Conservation (phyloP, 805 yeast species). For the Saturnispora sekii region DNA sequence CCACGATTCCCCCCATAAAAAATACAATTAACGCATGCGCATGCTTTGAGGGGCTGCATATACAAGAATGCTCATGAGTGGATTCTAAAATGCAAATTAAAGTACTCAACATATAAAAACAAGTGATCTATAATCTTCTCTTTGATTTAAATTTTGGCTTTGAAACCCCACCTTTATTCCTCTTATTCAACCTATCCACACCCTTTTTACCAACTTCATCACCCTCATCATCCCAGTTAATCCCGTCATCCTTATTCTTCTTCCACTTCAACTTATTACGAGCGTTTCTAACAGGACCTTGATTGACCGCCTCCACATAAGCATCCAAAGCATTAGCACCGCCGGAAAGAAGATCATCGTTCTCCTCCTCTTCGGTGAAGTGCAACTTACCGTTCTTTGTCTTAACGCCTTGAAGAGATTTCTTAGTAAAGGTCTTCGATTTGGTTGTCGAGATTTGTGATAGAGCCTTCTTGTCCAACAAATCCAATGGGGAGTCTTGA, state of each 20-base stretch:
- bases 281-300: slow-evolving; percentile 92
- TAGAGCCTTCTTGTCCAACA: slow-evolving; percentile 74
- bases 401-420: slow-evolving; percentile 33
- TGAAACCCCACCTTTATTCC: slow-evolving; percentile 20
- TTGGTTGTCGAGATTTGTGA: slow-evolving; percentile 71
- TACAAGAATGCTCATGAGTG: background rate
- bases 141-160: slow-evolving; percentile 47
- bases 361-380: slow-evolving; percentile 42
- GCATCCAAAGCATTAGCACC: slow-evolving; percentile 68
- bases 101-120: background rate
- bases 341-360: slow-evolving; percentile 37
- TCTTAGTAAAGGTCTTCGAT: slow-evolving; percentile 47
- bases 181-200: slow-evolving; percentile 9
- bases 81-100: background rate
- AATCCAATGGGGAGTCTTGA: slow-evolving; percentile 69
- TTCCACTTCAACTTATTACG: slow-evolving; percentile 83
- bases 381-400: slow-evolving; percentile 62
- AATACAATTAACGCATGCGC: no score
- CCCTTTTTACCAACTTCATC: slow-evolving; percentile 11
- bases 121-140: slow-evolving; percentile 41
- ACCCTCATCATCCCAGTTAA: slow-evolving; percentile 35
- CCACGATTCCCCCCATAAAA: no score
- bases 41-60: background rate
- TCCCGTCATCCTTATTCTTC: slow-evolving; percentile 38
- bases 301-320: slow-evolving; percentile 85